Percentiles rank a stretch among this genome's conserved stretches.
Evolutionary conservation across 768 basidiomycete species (phyloP).

Genomic region (Trametes meyenii): DNA sequence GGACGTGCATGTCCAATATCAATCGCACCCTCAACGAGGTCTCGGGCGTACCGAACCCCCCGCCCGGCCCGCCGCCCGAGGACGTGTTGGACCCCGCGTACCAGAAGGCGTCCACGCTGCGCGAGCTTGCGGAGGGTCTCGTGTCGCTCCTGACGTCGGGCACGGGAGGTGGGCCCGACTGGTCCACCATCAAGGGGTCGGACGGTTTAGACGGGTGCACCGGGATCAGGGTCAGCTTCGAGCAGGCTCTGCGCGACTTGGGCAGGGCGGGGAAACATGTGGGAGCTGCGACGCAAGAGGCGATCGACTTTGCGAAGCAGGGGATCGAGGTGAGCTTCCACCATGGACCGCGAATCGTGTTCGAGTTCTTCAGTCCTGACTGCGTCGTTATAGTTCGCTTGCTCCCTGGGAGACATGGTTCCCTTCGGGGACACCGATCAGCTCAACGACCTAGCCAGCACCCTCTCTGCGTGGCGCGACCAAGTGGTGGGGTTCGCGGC

Average conservation of each 20-base stretch:
- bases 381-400: neutral
- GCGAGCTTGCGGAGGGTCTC: neutral
- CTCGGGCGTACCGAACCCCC: neutral
- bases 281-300: neutral
- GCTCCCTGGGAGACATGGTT: neutral
- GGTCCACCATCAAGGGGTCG: neutral
- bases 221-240: neutral
- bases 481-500: neutral
- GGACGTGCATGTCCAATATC: neutral
- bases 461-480: conserved; percentile 2
- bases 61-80: neutral
- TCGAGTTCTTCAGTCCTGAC: too few species aligned
- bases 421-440: neutral
- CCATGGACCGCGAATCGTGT: neutral
- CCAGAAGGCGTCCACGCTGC: neutral
- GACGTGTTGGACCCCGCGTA: neutral
- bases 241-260: neutral
- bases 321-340: neutral
- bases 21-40: too few species aligned
- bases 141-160: neutral
- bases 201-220: neutral
- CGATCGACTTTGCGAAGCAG: neutral
- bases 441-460: neutral
- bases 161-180: neutral
- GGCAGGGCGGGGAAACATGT: neutral